phyloP scores from a whole-genome alignment of 768 basidiomycete genomes.

The Podaxis carcinomalis region DNA sequence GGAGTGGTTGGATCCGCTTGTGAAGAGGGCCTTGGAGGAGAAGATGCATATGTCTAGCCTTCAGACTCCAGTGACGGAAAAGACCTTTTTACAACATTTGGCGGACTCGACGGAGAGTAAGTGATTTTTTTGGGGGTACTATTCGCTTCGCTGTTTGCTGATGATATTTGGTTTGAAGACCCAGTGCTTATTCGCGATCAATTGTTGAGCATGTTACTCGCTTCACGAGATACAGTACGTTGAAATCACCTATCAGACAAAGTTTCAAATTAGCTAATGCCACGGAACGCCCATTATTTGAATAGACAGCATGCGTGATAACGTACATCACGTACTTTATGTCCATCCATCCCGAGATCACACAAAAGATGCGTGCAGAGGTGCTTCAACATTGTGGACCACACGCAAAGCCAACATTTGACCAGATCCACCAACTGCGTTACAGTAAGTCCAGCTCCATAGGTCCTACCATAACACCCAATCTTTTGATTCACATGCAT shows the following conservation, averaged over 20 bases:
- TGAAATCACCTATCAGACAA: neutral
- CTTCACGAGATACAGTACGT: constrained; percentile 73
- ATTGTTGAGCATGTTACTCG: constrained; percentile 71
- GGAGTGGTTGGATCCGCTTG: constrained; percentile 60
- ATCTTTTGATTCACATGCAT: constrained; percentile 4
- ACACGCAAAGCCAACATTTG: constrained; percentile 45
- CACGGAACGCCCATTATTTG: neutral
- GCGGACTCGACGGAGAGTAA: constrained; percentile 61
- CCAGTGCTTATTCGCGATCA: constrained; percentile 68
- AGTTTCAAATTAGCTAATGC: neutral
- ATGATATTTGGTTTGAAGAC: constrained; percentile 35
- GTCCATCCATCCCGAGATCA: constrained; percentile 57
- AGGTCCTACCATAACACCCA: neutral
- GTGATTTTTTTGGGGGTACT: constrained; percentile 10
- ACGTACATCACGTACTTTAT: constrained; percentile 71
- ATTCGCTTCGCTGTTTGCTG: neutral
- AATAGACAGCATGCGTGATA: constrained; percentile 62
- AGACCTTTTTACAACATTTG: constrained; percentile 65
- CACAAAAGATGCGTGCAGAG: constrained; percentile 51
- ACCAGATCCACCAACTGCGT: constrained; percentile 54
- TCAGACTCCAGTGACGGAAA: constrained; percentile 38
- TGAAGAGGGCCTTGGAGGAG: constrained; percentile 45
- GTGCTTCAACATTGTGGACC: constrained; percentile 52
- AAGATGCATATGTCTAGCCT: constrained; percentile 35
- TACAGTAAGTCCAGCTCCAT: constrained; percentile 43